Base-by-base conservation (phyloP, 441 rosid species). In the Melastoma candidum region DNA sequence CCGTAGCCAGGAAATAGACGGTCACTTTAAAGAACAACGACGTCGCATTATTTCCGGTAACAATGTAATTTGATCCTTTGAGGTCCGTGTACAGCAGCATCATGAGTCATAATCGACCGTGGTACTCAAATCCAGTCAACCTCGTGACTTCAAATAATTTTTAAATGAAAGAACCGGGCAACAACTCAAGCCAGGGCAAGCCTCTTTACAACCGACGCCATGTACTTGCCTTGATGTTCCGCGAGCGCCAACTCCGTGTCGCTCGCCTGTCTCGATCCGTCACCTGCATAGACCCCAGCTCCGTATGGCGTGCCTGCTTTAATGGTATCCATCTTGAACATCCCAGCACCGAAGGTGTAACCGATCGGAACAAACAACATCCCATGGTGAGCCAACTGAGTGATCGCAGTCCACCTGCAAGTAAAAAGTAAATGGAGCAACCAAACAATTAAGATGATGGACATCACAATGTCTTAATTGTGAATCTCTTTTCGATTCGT, bases 251-350 rank as follows among this genome's bases (percentile, higher is more conserved):
- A 64, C 74, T 93, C 98, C 0, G 74, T 68, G 22, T 93, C 97
- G 8, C 74, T 82, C 12, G 98, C 82, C 62, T 86, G 73, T 73
- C 95, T 84, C 9, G 93, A 65, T 54, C 98, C 98, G 64, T 93
- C 97, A 11, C 98, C 95, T 1, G 96, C 86, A 14, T 68, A 92
- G 54, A 84, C 95, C 45, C 98, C 96, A 0, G 98, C 95, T 51
- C 96, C 98, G 10, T 88, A 93, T n/a, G 98, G 98, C 11, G 98
- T 78, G 7, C 97, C 98, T 26, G 97, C 98, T 17, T 86, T 80
- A 24, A 81, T 70, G 3, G 87, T 75, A 12, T 93, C 97, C 90
- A 93, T 82, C 68, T 81, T 78, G 73, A 93, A 93, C 98, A 93
- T 88, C n/a, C 95, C 95, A 0, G 95, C 98, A 27, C 97, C 98